Percentiles rank a stretch among this genome's conserved stretches.
Conservation (phyloP, 495 filamentous ascomycete species). For the Oidiodendron maius region DNA sequence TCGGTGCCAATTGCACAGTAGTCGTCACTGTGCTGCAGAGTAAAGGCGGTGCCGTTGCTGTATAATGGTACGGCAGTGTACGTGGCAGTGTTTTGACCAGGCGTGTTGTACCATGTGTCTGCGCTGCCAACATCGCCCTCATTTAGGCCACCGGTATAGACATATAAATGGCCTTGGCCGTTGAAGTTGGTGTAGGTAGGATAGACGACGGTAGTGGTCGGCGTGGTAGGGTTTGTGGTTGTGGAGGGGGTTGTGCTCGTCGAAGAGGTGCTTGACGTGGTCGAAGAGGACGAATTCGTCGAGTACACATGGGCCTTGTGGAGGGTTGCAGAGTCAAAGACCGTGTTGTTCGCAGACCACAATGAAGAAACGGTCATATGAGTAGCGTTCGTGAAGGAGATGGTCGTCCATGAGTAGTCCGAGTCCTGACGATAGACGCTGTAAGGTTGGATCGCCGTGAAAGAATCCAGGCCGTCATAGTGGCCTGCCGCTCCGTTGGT, state of each 20-base stretch:
- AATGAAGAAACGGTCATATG: neutral
- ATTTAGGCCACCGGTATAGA: neutral
- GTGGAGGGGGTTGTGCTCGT: neutral
- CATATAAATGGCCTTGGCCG: slow-evolving; percentile 1
- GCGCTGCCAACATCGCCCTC: slow-evolving; percentile 1
- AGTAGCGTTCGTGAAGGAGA: neutral
- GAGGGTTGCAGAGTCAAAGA: neutral
- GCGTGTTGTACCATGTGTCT: slow-evolving; percentile 1
- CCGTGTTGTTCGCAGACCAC: neutral
- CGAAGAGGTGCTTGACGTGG: neutral
- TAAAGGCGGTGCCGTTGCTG: neutral
- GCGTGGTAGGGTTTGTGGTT: neutral
- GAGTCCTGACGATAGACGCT: neutral
- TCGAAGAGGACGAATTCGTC: too few relatives aligned
- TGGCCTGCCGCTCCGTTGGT: slow-evolving; percentile 41
- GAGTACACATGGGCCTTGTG: neutral
- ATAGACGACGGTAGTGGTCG: neutral
- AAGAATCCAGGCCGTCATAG: too few relatives aligned
- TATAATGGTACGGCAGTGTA: slow-evolving; percentile 1
- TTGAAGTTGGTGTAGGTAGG: slow-evolving; percentile 6
- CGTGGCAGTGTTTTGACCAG: slow-evolving; percentile 2
- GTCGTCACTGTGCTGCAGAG: neutral
- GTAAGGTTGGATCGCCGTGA: too few relatives aligned
- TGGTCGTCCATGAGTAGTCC: neutral
- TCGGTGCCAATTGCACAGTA: slow-evolving; percentile 1